Conservation (phyloP, 305 asterid genomes). For the Ilex paraguariensis region DNA sequence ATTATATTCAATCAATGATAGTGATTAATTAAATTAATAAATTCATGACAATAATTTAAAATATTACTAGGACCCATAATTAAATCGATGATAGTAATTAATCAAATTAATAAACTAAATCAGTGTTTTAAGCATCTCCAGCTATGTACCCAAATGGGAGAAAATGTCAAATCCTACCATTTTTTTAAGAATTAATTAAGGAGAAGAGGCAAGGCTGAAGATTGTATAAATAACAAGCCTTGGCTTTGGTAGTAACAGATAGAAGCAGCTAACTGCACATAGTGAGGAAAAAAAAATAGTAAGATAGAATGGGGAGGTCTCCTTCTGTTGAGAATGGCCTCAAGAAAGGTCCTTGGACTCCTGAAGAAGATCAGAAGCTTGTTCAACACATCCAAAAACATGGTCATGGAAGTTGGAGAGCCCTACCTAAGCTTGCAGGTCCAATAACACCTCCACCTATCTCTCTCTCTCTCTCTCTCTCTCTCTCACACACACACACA, state of each 20-base stretch:
- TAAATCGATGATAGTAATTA: too few species aligned
- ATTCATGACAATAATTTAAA: too few species aligned
- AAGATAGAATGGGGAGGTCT: constrained; percentile 31
- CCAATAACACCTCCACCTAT: background rate
- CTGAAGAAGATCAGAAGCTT: constrained; percentile 40
- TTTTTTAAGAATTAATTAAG: background rate
- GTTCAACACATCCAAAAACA: constrained; percentile 34
- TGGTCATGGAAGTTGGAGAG: constrained; percentile 47
- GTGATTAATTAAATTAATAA: too few species aligned
- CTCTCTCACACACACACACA: background rate
- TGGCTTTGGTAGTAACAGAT: constrained; percentile 5
- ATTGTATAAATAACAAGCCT: constrained; percentile 11
- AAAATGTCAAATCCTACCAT: constrained; percentile 7
- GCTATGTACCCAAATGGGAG: background rate
- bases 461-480: background rate
- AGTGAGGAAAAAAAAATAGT: too few species aligned
- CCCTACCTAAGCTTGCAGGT: constrained; percentile 49
- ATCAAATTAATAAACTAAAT: too few species aligned
- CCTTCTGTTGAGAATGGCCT: constrained; percentile 41
- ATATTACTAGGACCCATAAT: too few species aligned
- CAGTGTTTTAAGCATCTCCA: background rate
- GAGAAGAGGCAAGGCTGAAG: constrained; percentile 2
- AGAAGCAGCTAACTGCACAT: constrained; percentile 6
- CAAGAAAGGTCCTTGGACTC: constrained; percentile 41
- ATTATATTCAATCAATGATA: too few species aligned